phyloP scores from a whole-genome alignment of 2,329 filamentous ascomycete species.

The Hymenoscyphus infarciens region DNA sequence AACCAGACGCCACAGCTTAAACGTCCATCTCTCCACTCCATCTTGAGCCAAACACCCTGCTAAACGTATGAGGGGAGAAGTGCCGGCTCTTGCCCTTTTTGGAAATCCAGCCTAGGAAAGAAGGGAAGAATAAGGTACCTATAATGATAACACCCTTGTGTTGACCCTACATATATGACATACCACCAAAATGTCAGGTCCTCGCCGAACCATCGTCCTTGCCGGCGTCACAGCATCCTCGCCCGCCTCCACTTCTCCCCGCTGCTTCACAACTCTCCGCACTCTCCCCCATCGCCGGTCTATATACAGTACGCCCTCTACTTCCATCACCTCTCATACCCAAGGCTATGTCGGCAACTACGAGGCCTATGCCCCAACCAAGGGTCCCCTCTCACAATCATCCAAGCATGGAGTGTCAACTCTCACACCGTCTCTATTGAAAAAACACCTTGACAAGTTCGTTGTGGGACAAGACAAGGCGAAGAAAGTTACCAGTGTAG shows the following conservation, averaged over 20 bases:
- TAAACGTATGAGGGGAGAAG: neutral
- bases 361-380: slow-evolving; percentile 58
- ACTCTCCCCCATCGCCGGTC: slow-evolving; percentile 20
- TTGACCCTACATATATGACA: neutral
- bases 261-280: slow-evolving; percentile 4
- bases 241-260: slow-evolving; percentile 16
- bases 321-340: slow-evolving; percentile 20
- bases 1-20: neutral
- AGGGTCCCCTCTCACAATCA: slow-evolving; percentile 53
- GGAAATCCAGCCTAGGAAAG: neutral
- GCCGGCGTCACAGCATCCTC: slow-evolving; percentile 21
- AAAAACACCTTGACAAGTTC: slow-evolving; percentile 90
- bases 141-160: neutral
- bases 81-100: neutral
- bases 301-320: slow-evolving; percentile 9
- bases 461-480: slow-evolving; percentile 94
- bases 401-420: slow-evolving; percentile 55
- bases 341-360: slow-evolving; percentile 59
- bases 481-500: slow-evolving; percentile 88
- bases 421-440: slow-evolving; percentile 67
- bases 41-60: neutral
- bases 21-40: too few relatives aligned
- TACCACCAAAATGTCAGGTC: neutral
- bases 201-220: neutral
- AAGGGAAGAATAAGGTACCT: neutral